Evolutionary conservation across 108 stramenopile genomes (phyloP).

Genomic region (Cylindrotheca closterium): DNA sequence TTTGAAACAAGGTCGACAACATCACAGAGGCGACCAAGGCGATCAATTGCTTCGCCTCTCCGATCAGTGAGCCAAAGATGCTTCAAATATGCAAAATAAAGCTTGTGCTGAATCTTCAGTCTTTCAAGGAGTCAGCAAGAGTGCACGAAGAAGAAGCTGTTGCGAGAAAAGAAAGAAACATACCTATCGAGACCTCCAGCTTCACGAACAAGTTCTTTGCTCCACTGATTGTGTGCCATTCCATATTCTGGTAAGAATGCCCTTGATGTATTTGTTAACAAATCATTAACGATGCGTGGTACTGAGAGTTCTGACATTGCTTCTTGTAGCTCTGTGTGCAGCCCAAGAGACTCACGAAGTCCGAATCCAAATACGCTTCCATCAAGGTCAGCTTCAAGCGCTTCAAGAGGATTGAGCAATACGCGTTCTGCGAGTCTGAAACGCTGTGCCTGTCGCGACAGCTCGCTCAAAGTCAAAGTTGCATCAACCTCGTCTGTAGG

Average conservation of each 20-base stretch:
- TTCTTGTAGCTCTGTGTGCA: constrained; percentile 33
- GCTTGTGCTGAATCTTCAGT: constrained; percentile 73
- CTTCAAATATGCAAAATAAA: constrained; percentile 92
- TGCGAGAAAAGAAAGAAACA: constrained; percentile 1
- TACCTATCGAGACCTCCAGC: constrained; percentile 74
- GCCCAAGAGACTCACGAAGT: constrained; percentile 33
- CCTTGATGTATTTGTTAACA: constrained; percentile 13
- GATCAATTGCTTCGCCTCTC: constrained; percentile 69
- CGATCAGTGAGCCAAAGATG: constrained; percentile 85
- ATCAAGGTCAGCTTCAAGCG: constrained; percentile 62
- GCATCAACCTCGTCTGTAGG: constrained; percentile 92
- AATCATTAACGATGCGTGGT: constrained; percentile 23
- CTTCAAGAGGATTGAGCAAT: constrained; percentile 73
- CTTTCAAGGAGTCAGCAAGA: constrained; percentile 14
- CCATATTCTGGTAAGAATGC: constrained; percentile 51
- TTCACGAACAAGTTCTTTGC: constrained; percentile 48
- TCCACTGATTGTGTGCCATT: constrained; percentile 54
- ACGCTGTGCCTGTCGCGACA: constrained; percentile 89
- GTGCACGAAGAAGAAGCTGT: neutral
- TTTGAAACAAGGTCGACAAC: constrained; percentile 70
- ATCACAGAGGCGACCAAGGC: constrained; percentile 56
- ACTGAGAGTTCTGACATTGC: constrained; percentile 10
- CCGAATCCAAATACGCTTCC: constrained; percentile 55
- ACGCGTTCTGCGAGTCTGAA: constrained; percentile 81
- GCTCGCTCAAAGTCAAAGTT: constrained; percentile 86